Percentiles rank a stretch among this genome's conserved stretches.
Conservation (phyloP, 805 yeast genomes). For the Sugiyamaella marilandica region DNA sequence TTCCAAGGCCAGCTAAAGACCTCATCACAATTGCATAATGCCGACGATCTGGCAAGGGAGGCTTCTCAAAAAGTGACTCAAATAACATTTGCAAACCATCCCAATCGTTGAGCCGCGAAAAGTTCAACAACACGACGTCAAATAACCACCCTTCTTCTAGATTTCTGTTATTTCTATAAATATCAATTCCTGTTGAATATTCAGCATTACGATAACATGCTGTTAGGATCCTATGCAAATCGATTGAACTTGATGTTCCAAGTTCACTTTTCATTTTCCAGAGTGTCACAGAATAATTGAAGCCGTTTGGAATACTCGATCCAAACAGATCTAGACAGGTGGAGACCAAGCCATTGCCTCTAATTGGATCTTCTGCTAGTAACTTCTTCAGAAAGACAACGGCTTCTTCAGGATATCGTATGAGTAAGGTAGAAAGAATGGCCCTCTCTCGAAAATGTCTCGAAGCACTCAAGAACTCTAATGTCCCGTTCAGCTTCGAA, state of each 20-base stretch:
- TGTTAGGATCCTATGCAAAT: slow-evolving; percentile 26
- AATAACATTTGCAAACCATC: slow-evolving; percentile 49
- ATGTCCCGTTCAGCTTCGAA: neutral
- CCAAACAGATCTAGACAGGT: slow-evolving; percentile 14
- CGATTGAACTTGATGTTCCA: slow-evolving; percentile 19
- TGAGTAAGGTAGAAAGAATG: neutral
- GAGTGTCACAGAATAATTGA: slow-evolving; percentile 21
- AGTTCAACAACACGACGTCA: slow-evolving; percentile 44
- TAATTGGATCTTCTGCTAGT: neutral
- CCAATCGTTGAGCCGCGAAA: slow-evolving; percentile 49
- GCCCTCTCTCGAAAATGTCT: slow-evolving; percentile 1
- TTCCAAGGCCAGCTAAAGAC: slow-evolving; percentile 51
- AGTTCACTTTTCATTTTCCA: slow-evolving; percentile 33
- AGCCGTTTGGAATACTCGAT: neutral
- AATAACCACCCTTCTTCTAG: slow-evolving; percentile 47
- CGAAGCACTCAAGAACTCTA: slow-evolving; percentile 4
- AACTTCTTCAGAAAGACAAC: neutral
- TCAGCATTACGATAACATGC: slow-evolving; percentile 21
- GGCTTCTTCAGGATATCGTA: neutral
- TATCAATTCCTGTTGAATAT: slow-evolving; percentile 26
- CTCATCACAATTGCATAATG: slow-evolving; percentile 62
- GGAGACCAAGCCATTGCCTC: slow-evolving; percentile 6
- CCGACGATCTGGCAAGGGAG: slow-evolving; percentile 45
- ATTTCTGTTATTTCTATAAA: slow-evolving; percentile 36
- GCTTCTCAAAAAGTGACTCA: slow-evolving; percentile 49